Conservation (phyloP, 257 asterid genomes). For the Fraxinus cuspidata region DNA sequence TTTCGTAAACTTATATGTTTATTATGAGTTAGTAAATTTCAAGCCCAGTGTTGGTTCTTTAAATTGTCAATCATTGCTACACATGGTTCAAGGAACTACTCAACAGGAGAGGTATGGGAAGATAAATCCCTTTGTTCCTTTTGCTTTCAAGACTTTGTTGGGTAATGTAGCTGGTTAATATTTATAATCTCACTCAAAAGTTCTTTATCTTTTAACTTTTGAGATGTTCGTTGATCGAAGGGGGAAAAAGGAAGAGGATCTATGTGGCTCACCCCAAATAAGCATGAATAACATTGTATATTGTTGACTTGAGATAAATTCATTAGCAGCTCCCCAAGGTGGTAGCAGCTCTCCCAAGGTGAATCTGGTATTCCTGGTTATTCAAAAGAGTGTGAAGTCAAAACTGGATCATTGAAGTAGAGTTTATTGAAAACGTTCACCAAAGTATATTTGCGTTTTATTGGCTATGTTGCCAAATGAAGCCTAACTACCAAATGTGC, state of each 20-base stretch:
- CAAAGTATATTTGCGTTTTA: not conserved
- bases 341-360: not conserved
- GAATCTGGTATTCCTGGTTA: not conserved
- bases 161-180: not conserved
- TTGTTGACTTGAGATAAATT: not conserved
- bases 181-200: not conserved
- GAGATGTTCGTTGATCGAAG: not conserved
- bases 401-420: slow-evolving; percentile 1
- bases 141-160: not conserved
- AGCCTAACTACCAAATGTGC: not conserved
- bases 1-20: not conserved
- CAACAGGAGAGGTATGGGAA: not conserved
- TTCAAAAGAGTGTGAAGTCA: not conserved
- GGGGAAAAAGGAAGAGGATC: not conserved
- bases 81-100: not conserved
- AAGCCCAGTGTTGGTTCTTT: not conserved
- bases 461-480: not conserved
- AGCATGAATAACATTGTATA: not conserved
- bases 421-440: not conserved
- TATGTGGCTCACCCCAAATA: not conserved
- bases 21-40: not conserved
- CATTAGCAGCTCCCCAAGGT: not conserved
- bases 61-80: not conserved
- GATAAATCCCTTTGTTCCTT: not conserved
- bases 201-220: not conserved